Percentiles rank a stretch among this genome's conserved stretches.
These are phyloP conservation scores for Kandelia obovata DNA, from an alignment of 345 rosid genomes.

Conservation along the genomic window DNA sequence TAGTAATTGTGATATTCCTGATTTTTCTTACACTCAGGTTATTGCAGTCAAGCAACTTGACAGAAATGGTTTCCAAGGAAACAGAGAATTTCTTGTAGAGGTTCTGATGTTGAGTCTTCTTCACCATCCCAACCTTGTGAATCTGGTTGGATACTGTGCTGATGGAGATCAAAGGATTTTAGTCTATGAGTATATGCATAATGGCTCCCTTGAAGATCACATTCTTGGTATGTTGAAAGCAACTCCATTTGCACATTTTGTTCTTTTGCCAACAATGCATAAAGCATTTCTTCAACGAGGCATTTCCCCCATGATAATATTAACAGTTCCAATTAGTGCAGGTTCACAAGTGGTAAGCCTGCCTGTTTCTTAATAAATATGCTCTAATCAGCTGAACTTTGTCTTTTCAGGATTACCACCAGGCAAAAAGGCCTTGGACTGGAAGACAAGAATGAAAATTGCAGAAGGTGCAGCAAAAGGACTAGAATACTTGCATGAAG, in stretches of 20 bases:
- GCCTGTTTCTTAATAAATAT: not conserved
- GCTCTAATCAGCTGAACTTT: not conserved
- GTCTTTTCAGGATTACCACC: constrained; percentile 36
- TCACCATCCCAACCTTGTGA: constrained; percentile 65
- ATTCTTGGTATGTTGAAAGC: constrained; percentile 51
- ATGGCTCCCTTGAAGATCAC: constrained; percentile 76
- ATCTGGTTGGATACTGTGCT: constrained; percentile 69
- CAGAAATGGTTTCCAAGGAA: constrained; percentile 81
- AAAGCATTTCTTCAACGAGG: not conserved
- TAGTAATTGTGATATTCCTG: too few relatives aligned
- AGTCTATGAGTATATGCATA: constrained; percentile 63
- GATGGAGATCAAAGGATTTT: constrained; percentile 72
- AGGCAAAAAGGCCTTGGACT: constrained; percentile 49
- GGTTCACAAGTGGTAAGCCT: too few relatives aligned
- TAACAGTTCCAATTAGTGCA: too few relatives aligned
- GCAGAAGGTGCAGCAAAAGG: constrained; percentile 79
- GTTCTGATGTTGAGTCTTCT: constrained; percentile 70
- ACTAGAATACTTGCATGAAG: constrained; percentile 74
- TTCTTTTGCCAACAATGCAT: not conserved
- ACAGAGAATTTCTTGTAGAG: constrained; percentile 75
- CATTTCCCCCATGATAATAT: too few relatives aligned
- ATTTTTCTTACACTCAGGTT: constrained; percentile 25
- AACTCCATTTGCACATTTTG: not conserved
- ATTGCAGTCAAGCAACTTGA: constrained; percentile 82
- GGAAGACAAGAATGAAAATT: constrained; percentile 70